A percentile compares a stretch with the other conserved stretches of the same genome.
phyloP scores from a whole-genome alignment of 257 asterid genomes.

The Solanum peruvianum region DNA sequence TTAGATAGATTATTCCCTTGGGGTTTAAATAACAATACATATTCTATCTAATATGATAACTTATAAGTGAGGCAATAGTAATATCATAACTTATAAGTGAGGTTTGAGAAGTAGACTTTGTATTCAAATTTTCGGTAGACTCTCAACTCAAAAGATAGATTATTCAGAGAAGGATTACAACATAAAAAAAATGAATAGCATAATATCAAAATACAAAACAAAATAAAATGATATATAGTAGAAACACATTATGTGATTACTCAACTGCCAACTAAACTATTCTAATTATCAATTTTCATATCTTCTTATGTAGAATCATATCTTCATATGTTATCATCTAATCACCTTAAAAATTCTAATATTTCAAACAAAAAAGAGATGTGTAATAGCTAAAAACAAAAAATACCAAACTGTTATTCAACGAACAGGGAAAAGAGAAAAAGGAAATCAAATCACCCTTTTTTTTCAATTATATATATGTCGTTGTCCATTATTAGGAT shows the following conservation, averaged over 20 bases:
- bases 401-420: not conserved
- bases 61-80: too few relatives aligned
- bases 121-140: not conserved
- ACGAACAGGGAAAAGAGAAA: not conserved
- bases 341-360: not conserved
- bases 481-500: not conserved
- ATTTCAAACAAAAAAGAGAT: not conserved
- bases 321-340: not conserved
- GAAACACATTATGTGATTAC: not conserved
- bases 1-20: too few relatives aligned
- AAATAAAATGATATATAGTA: not conserved
- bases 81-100: too few relatives aligned
- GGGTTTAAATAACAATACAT: too few relatives aligned
- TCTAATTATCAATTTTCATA: not conserved
- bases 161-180: not conserved
- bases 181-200: not conserved
- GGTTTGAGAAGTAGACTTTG: too few relatives aligned
- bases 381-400: not conserved
- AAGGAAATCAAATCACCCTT: not conserved
- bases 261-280: not conserved
- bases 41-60: too few relatives aligned
- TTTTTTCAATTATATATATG: not conserved
- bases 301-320: not conserved
- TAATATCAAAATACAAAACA: not conserved
- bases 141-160: not conserved